A percentile compares a stretch with the other conserved stretches of the same genome.
Conservation (phyloP, 768 basidiomycete genomes). For the Kockovaella imperatae region DNA sequence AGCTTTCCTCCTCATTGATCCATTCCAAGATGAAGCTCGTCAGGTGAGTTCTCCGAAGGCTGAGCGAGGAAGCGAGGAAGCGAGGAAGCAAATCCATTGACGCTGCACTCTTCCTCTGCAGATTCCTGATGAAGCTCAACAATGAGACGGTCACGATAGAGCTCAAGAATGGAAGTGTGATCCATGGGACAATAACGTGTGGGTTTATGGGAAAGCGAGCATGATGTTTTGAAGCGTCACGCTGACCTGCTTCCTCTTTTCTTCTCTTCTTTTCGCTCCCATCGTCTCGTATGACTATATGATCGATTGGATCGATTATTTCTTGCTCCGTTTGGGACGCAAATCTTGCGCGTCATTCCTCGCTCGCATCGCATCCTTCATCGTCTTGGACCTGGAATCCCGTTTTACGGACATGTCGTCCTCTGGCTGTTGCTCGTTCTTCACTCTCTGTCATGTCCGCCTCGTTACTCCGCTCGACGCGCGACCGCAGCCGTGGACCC, state of each 20-base stretch:
- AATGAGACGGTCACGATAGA: slow-evolving; percentile 98
- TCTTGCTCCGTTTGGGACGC: too few relatives aligned
- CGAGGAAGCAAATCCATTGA: slow-evolving; percentile 1
- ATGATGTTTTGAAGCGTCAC: too few relatives aligned
- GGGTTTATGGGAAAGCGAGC: too few relatives aligned
- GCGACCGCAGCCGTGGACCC: slow-evolving; percentile 86
- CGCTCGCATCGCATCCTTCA: too few relatives aligned
- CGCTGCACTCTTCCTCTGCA: slow-evolving; percentile 39
- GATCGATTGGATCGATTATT: too few relatives aligned
- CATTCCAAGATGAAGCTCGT: slow-evolving; percentile 70
- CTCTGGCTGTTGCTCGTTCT: too few relatives aligned
- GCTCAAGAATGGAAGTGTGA: slow-evolving; percentile 90
- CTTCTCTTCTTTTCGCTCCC: not conserved
- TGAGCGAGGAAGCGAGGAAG: slow-evolving; percentile 5
- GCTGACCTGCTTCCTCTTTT: not conserved
- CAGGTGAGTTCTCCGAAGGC: slow-evolving; percentile 50
- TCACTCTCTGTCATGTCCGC: too few relatives aligned
- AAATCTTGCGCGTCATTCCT: too few relatives aligned
- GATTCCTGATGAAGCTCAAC: slow-evolving; percentile 99
- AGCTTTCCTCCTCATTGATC: too few relatives aligned
- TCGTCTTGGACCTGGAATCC: too few relatives aligned
- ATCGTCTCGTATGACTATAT: not conserved
- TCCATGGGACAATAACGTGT: slow-evolving; percentile 97
- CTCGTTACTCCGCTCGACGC: too few relatives aligned
- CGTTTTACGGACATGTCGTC: too few relatives aligned